Conservation (phyloP, 164 flowering plant species). For the Warburgia ugandensis region DNA sequence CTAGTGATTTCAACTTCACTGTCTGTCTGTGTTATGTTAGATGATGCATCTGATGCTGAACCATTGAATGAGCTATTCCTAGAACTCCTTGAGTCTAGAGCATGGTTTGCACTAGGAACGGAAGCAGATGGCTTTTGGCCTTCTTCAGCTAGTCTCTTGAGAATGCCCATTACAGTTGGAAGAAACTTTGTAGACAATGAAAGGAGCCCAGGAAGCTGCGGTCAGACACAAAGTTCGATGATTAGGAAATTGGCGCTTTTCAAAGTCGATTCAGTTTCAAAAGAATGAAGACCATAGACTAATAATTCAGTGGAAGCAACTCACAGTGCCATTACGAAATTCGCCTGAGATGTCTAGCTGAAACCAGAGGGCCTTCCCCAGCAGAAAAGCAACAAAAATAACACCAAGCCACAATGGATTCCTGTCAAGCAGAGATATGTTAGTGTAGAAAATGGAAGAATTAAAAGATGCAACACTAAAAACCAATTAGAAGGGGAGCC, state of each 20-base stretch:
- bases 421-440: constrained; percentile 30
- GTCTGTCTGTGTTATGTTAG: constrained; percentile 28
- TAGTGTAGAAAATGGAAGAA: not conserved
- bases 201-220: constrained; percentile 51
- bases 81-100: constrained; percentile 22
- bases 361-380: constrained; percentile 60
- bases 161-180: constrained; percentile 45
- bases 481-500: not conserved
- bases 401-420: constrained; percentile 57
- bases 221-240: not conserved
- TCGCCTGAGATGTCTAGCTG: constrained; percentile 50
- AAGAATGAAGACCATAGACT: not conserved
- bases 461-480: not conserved
- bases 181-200: constrained; percentile 43
- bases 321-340: constrained; percentile 60
- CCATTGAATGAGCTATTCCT: constrained; percentile 19
- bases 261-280: not conserved
- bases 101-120: constrained; percentile 35
- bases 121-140: constrained; percentile 25
- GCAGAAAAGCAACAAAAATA: constrained; percentile 35
- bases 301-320: constrained; percentile 14
- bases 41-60: constrained; percentile 27
- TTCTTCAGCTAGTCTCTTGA: constrained; percentile 38
- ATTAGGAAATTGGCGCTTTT: not conserved
- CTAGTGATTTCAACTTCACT: constrained; percentile 47